Evolutionary conservation across 1,139 yeast genomes (phyloP), one percentile per base, ranked within the genome.

Genomic region (Magnusiomyces tetraspermus): DNA sequence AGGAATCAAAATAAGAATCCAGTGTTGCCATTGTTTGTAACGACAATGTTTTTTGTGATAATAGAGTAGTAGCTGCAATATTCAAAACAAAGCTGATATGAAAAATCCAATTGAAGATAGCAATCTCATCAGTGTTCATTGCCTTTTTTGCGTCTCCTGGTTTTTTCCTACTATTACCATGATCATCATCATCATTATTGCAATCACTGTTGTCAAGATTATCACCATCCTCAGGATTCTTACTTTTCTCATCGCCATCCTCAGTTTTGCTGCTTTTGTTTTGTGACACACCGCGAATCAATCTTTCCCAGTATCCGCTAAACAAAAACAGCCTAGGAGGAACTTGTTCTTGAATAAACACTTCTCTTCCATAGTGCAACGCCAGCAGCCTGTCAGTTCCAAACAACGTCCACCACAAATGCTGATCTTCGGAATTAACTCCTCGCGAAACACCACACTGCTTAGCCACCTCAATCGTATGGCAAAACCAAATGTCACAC

Each of bases 401-500:
- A 43, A 53, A 56, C 19, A 59, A 30, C 21, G 56, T 47, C 61
- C 61, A 57, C 55, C 55, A 55, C 4, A 57, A 46, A 17, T 51
- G 49, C 31, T 44, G 49, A 11, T 55, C 55, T 6, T 46, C 42
- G 3, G 40, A 19, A 28, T 46, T 41, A 10, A 46, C 46, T 11
- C 55, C 53, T 8, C 31, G 42, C 24, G 52, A 28, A n/a, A 55
- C 46, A 5, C 56, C 57, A 26, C 48, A 52, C 24, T 54, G 59
- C 40, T 46, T 47, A 19, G 59, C 57, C 10, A 53, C 50, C 28
- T 55, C 55, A 19, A 53, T 53, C 6, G 58, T 56, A 5, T 54
- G 49, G 2, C 50, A 38, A 44, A 60, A 41, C 62, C 62, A 60
- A 42, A 59, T 45, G n/a, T 57, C 36, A 2, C 60, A 51, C 8